These are phyloP conservation scores for Nicotiana attenuata DNA, from an alignment of 257 asterid species.

Conservation along the genomic window DNA sequence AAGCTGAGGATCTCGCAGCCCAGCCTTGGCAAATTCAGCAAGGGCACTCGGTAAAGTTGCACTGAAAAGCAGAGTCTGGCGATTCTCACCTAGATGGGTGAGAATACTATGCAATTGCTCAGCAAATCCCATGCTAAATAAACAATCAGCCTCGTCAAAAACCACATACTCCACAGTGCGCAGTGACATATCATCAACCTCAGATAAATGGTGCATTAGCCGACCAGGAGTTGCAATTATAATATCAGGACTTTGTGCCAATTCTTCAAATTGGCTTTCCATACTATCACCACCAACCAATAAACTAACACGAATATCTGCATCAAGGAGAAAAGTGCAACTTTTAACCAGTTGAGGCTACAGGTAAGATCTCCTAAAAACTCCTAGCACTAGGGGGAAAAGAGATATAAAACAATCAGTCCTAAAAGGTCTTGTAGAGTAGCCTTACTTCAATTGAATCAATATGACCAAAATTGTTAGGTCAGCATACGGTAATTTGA, in stretches of 20 bases:
- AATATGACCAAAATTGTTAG: too few relatives aligned
- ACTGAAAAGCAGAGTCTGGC: conserved; percentile 90
- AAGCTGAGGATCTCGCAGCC: conserved; percentile 87
- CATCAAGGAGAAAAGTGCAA: conserved; percentile 15
- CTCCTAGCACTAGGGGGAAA: neutral
- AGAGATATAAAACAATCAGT: neutral
- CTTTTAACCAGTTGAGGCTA: neutral
- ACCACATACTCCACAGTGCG: conserved; percentile 87
- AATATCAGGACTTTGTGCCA: conserved; percentile 85
- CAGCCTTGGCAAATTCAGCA: conserved; percentile 97
- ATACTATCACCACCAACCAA: conserved; percentile 97
- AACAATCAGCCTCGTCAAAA: conserved; percentile 94
- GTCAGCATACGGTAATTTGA: too few relatives aligned
- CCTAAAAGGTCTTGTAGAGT: neutral
- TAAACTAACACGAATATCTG: conserved; percentile 84
- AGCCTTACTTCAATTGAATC: too few relatives aligned
- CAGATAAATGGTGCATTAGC: conserved; percentile 88
- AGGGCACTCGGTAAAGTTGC: conserved; percentile 96
- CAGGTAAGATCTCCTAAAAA: neutral
- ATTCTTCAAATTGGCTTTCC: conserved; percentile 95
- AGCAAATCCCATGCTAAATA: conserved; percentile 90
- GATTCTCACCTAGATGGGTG: conserved; percentile 64
- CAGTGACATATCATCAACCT: conserved; percentile 91
- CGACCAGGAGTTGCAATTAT: conserved; percentile 97
- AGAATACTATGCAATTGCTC: conserved; percentile 84